Evolutionary conservation across 176 grass and related monocot genomes (phyloP), one percentile per base, ranked within the genome.

Genomic region (Avena sativa): DNA sequence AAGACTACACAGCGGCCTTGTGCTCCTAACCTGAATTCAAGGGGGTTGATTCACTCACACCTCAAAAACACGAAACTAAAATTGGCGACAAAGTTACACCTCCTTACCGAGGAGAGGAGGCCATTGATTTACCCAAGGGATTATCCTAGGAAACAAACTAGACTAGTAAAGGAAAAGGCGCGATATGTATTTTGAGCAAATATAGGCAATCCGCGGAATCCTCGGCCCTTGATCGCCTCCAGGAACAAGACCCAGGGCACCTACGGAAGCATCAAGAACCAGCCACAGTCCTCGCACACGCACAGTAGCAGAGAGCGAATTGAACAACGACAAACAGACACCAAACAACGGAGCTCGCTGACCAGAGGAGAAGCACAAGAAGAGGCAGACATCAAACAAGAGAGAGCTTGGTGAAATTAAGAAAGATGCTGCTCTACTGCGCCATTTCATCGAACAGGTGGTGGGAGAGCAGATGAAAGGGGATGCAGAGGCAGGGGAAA

Each of bases 401-500:
- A 17, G 17, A 26, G 32, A 13, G 6, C 3, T 7, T 2, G 14
- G 4, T 43, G 40, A 43, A 43, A 43, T 43, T 43, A 43, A 16
- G 74, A 58, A 80, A 17, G 25, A 6, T 43, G 40, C 6, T 4
- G 40, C 11, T 75, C n/a, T 25, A 80, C 66, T 2, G 76, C 49
- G 70, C n/a, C 85, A 50, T 85, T 81, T 4, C 86, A 6, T 13
- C 77, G 82, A 91, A 71, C 86, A 62, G 76, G 78, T 63, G 71
- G 78, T 81, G 82, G 76, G 69, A 48, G 26, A 68, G 40, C 5
- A 43, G 40, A 43, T 28, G 28, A 28, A 28, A 28, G 28, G 28
- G 28, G 28, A 28, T 28, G 28, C 28, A 28, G 1, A 28, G 28
- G 28, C 28, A 28, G 28, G 28, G 3, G 84, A 16, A 21, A 36